Percentiles rank a stretch among this genome's conserved stretches.
phyloP scores from a whole-genome alignment of 768 basidiomycete species.

The Pluteus cervinus region DNA sequence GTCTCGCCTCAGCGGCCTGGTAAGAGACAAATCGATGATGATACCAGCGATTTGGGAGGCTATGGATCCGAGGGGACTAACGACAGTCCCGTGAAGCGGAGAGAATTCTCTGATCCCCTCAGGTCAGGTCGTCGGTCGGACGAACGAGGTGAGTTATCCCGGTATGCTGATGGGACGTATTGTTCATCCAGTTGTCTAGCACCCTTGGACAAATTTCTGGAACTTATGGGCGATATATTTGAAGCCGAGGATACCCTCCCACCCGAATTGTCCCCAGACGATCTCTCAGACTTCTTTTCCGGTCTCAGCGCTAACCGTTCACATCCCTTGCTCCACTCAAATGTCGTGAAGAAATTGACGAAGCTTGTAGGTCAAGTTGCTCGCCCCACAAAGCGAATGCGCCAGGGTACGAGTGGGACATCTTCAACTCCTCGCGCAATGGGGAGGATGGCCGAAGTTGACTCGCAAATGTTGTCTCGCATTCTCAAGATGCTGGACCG shows the following conservation, averaged over 20 bases:
- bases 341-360: slow-evolving; percentile 59
- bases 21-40: slow-evolving; percentile 24
- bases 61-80: slow-evolving; percentile 58
- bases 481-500: slow-evolving; percentile 76
- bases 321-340: slow-evolving; percentile 54
- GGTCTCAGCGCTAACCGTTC: slow-evolving; percentile 48
- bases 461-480: slow-evolving; percentile 53
- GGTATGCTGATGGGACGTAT: neutral
- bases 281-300: slow-evolving; percentile 63
- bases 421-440: slow-evolving; percentile 42
- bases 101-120: slow-evolving; percentile 37
- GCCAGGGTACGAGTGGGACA: slow-evolving; percentile 35
- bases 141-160: slow-evolving; percentile 49
- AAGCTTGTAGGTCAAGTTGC: slow-evolving; percentile 64
- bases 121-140: slow-evolving; percentile 71
- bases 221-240: slow-evolving; percentile 79
- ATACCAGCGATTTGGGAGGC: slow-evolving; percentile 45
- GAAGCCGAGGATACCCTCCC: slow-evolving; percentile 67
- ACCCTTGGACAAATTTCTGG: slow-evolving; percentile 70
- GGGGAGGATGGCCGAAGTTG: slow-evolving; percentile 64
- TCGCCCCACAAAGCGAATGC: slow-evolving; percentile 60
- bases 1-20: slow-evolving; percentile 11
- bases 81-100: slow-evolving; percentile 25
- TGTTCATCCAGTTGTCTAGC: slow-evolving; percentile 25
- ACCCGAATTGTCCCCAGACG: slow-evolving; percentile 42